phyloP scores from a whole-genome alignment of 108 stramenopile species.

The Cyclostephanos invisitatus region DNA sequence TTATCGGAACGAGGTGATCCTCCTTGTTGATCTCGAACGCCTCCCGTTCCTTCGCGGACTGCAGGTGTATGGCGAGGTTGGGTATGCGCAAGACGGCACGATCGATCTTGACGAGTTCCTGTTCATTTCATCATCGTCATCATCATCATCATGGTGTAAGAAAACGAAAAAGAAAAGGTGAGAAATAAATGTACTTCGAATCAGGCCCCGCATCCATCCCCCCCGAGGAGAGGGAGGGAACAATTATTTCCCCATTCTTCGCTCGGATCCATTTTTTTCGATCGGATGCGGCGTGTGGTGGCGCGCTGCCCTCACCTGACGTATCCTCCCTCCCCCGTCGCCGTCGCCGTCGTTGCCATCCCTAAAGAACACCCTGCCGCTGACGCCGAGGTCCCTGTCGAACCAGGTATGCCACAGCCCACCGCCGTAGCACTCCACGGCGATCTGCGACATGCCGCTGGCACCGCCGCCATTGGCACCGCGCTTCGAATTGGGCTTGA shows the following conservation, averaged over 20 bases:
- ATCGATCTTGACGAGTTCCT: slow-evolving; percentile 72
- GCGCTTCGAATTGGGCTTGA: slow-evolving; percentile 88
- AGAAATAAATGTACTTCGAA: too few relatives aligned
- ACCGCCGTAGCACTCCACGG: slow-evolving; percentile 95
- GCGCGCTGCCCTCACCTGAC: slow-evolving; percentile 25
- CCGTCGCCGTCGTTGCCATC: not conserved
- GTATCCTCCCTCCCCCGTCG: slow-evolving; percentile 37
- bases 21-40: slow-evolving; percentile 93
- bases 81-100: slow-evolving; percentile 86
- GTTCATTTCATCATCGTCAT: not conserved
- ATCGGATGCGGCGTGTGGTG: too few relatives aligned
- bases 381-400: slow-evolving; percentile 92
- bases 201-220: too few relatives aligned
- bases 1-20: slow-evolving; percentile 88
- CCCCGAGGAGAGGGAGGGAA: too few relatives aligned
- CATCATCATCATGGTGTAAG: too few relatives aligned
- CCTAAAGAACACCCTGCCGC: slow-evolving; percentile 89
- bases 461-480: slow-evolving; percentile 30
- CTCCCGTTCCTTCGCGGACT: slow-evolving; percentile 79
- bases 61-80: slow-evolving; percentile 96
- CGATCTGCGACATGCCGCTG: slow-evolving; percentile 70
- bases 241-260: too few relatives aligned
- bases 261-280: too few relatives aligned
- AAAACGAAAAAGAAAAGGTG: not conserved
- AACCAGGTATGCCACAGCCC: slow-evolving; percentile 98